A percentile compares a stretch with the other conserved stretches of the same genome.
phyloP scores from a whole-genome alignment of 345 rosid genomes.

The Sonneratia caseolaris region DNA sequence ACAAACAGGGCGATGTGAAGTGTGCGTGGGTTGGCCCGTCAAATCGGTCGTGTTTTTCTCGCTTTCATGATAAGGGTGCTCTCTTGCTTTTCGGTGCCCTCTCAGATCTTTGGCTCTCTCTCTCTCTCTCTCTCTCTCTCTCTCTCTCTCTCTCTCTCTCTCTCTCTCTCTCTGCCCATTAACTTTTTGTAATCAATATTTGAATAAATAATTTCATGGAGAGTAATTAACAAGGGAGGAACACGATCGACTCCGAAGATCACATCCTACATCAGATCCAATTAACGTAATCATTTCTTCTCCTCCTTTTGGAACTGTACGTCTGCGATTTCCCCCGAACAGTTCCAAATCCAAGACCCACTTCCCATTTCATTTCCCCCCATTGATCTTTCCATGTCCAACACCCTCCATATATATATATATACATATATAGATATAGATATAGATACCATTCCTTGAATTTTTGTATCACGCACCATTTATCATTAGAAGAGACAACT shows the following conservation, averaged over 20 bases:
- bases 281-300: background rate
- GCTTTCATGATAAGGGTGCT: constrained; percentile 77
- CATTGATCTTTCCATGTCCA: constrained; percentile 3
- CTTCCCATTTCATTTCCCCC: background rate
- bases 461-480: no score
- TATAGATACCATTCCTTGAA: no score
- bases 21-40: constrained; percentile 45
- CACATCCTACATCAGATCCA: constrained; percentile 14
- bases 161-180: constrained; percentile 18
- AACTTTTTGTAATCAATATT: constrained; percentile 16
- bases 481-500: background rate
- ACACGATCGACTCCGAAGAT: constrained; percentile 15
- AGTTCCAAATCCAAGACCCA: constrained; percentile 8
- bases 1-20: constrained; percentile 6
- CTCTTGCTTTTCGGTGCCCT: constrained; percentile 88
- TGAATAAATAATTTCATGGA: constrained; percentile 14
- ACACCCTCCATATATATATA: background rate
- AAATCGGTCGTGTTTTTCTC: constrained; percentile 46
- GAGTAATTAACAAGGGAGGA: constrained; percentile 2
- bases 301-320: constrained; percentile 15
- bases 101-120: background rate
- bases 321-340: constrained; percentile 17
- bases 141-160: constrained; percentile 17
- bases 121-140: constrained; percentile 30
- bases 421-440: no score